Conservation (phyloP, 306 rosid species). For the Potentilla sterilis region DNA sequence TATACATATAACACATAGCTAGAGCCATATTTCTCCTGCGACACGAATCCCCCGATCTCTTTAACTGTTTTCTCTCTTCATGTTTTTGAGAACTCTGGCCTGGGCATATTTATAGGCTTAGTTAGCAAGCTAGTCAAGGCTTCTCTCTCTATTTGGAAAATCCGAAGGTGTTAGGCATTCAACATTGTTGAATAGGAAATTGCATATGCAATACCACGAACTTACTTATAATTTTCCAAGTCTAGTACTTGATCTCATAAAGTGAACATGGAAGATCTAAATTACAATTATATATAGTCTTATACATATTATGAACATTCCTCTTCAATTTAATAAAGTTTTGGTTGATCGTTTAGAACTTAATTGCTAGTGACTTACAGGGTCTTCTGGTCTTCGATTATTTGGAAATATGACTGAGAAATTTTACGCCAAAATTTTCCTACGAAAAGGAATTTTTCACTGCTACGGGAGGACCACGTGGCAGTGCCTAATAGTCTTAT, state of each 20-base stretch:
- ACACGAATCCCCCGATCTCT: conserved; percentile 2
- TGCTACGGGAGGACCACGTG: too few species aligned
- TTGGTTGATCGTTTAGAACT: not conserved
- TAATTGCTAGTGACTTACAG: not conserved
- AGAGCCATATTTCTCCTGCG: conserved; percentile 19
- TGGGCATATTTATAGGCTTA: too few species aligned
- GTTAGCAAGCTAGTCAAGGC: not conserved
- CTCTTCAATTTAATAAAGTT: not conserved
- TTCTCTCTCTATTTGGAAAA: not conserved
- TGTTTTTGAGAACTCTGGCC: not conserved
- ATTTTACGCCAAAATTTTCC: not conserved
- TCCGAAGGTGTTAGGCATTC: not conserved
- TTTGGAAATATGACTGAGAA: not conserved
- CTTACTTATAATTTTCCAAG: not conserved
- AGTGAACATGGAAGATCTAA: not conserved
- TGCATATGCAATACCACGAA: conserved; percentile 17
- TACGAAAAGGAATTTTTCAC: too few species aligned
- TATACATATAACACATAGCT: too few species aligned
- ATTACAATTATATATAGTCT: too few species aligned
- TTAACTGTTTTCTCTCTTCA: not conserved
- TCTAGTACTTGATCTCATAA: not conserved
- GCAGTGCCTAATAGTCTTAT: too few species aligned
- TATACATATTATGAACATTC: not conserved
- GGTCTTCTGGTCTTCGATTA: not conserved
- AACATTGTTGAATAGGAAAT: not conserved